Percentiles rank a stretch among this genome's conserved stretches.
Conservation (phyloP, 805 yeast genomes). For the Ogataea zsoltii region DNA sequence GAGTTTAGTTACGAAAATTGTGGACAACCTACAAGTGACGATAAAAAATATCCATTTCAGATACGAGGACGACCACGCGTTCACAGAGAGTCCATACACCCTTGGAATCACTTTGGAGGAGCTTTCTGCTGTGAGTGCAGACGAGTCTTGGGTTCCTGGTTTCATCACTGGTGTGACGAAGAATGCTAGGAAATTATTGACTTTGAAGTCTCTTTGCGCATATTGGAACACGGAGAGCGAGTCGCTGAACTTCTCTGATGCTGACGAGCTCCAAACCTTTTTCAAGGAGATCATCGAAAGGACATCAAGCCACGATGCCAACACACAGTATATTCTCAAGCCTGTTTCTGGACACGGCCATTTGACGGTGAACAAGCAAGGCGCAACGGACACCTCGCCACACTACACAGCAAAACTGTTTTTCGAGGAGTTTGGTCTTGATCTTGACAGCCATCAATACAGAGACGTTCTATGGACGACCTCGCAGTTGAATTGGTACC, state of each 20-base stretch:
- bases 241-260: slow-evolving; percentile 49
- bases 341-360: slow-evolving; percentile 92
- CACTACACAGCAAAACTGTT: slow-evolving; percentile 73
- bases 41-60: slow-evolving; percentile 89
- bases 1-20: slow-evolving; percentile 80
- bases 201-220: slow-evolving; percentile 69
- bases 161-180: slow-evolving; percentile 72
- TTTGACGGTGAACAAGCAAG: slow-evolving; percentile 74
- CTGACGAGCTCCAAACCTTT: slow-evolving; percentile 46
- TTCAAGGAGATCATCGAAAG: slow-evolving; percentile 48
- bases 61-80: slow-evolving; percentile 77
- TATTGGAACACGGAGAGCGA: slow-evolving; percentile 79
- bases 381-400: slow-evolving; percentile 66
- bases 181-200: slow-evolving; percentile 73
- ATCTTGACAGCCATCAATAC: slow-evolving; percentile 82
- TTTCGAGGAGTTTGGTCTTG: slow-evolving; percentile 88
- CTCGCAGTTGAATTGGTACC: slow-evolving; percentile 76
- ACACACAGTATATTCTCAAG: slow-evolving; percentile 61
- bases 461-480: slow-evolving; percentile 78
- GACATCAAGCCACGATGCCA: slow-evolving; percentile 23
- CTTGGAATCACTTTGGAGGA: slow-evolving; percentile 83
- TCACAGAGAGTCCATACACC: slow-evolving; percentile 75
- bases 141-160: slow-evolving; percentile 79
- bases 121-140: slow-evolving; percentile 88
- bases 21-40: slow-evolving; percentile 89